These are phyloP conservation scores for Lanzia echinophila DNA, from an alignment of 2,329 filamentous ascomycete species.

Conservation along the genomic window DNA sequence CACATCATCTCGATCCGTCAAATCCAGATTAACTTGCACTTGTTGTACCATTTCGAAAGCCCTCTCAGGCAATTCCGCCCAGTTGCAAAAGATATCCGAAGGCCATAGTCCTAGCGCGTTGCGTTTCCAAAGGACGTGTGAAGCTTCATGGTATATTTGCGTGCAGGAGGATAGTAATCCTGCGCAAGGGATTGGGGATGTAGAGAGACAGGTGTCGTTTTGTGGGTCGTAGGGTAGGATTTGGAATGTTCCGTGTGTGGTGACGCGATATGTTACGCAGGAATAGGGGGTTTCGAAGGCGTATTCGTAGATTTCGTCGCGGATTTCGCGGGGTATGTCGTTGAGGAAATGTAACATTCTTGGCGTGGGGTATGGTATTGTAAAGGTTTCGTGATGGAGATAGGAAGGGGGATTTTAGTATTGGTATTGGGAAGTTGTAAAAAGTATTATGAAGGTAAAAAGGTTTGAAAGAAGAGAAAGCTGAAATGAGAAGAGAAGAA, in stretches of 20 bases:
- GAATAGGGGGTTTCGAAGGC: slow-evolving; percentile 1
- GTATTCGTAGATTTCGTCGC: slow-evolving; percentile 6
- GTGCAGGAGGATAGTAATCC: neutral
- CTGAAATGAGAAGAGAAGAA: too few species aligned
- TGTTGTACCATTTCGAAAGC: neutral
- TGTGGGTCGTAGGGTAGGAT: slow-evolving; percentile 3
- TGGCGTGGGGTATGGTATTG: neutral
- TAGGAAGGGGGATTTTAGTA: neutral
- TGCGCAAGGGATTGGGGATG: neutral
- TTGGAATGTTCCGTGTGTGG: neutral
- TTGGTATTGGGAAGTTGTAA: neutral
- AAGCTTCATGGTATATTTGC: neutral
- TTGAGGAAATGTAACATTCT: neutral
- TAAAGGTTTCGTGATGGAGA: neutral
- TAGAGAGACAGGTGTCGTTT: slow-evolving; percentile 1
- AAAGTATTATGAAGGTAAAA: neutral
- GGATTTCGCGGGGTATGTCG: slow-evolving; percentile 5
- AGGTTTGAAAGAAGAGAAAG: too few species aligned
- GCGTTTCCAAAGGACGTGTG: neutral
- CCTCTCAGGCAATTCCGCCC: neutral
- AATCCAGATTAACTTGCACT: slow-evolving; percentile 4
- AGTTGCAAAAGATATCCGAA: slow-evolving; percentile 2
- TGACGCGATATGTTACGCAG: slow-evolving; percentile 2
- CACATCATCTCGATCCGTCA: slow-evolving; percentile 1
- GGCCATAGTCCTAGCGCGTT: slow-evolving; percentile 8